Evolutionary conservation across 2,329 filamentous ascomycete species (phyloP), one percentile per base, ranked within the genome.

Genomic region (Alternaria rosae): DNA sequence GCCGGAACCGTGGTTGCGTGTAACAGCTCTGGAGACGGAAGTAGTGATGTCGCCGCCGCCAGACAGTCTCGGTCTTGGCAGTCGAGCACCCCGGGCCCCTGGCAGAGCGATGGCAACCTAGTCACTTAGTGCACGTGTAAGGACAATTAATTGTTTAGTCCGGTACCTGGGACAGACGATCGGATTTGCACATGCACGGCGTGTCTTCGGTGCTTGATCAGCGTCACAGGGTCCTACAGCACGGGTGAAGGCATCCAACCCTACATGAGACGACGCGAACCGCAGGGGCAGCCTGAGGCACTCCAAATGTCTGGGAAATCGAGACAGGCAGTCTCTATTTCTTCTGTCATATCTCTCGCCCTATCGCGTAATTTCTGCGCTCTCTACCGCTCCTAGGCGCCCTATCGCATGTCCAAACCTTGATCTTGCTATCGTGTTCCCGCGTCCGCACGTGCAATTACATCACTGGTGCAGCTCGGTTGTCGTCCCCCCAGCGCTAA

Each of bases 401-500:
- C 15, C 23, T 42, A 38, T 53, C 55, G 59, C 62, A 42, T 26
- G 26, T 21, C 20, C 41, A 60, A 65, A 57, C 61, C 66, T 51
- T 65, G 68, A 54, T 67, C 55, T 66, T 54, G 56, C 28, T 47
- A 25, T 45, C 26, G 26, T 38, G 41, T 45, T 30, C 57, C 70
- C 68, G 67, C 68, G 63, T 65, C 60, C 26, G 69, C 70, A 72
- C 69, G 70, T 72, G 70, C 69, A 59, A 71, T 72, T 71, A 73
- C 70, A 72, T 73, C 70, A 72, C 64, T 54, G 56, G 53, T 57
- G 57, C 58, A 69, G 65, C 70, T 68, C 65, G 60, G 64, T 59
- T 67, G 70, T 61, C 53, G 54, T 60, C 53, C 59, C 42, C 62
- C 59, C 61, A 67, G 51, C 63, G 56, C 63, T 57, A 65, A 60